Conservation (phyloP, 768 basidiomycete genomes). For the Russula virescens region DNA sequence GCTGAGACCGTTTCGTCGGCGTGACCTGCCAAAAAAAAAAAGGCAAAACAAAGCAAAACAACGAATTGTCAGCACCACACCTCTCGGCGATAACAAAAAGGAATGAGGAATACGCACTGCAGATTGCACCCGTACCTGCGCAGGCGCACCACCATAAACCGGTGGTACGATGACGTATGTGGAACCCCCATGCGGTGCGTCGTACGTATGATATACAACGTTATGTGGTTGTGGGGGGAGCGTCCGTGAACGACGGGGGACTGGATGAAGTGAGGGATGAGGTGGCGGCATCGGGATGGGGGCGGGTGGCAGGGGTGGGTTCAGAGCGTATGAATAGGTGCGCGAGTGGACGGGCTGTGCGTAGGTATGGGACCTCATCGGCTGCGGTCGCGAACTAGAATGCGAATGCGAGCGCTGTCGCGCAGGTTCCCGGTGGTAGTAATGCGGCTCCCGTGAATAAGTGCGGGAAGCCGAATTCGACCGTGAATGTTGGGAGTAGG, state of each 20-base stretch:
- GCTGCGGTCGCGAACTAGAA: conserved; percentile 5
- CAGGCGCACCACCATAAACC: neutral
- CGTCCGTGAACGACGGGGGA: conserved; percentile 17
- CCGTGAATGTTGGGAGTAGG: conserved; percentile 15
- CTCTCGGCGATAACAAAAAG: conserved; percentile 3
- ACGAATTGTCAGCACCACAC: conserved; percentile 3
- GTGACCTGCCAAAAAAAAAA: conserved; percentile 1
- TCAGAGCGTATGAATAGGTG: conserved; percentile 20
- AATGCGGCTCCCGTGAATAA: neutral
- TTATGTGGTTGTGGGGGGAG: conserved; percentile 13
- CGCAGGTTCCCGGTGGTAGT: neutral
- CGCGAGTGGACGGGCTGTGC: conserved; percentile 18
- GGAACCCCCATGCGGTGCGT: conserved; percentile 12
- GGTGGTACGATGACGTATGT: conserved; percentile 20
- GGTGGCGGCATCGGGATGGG: conserved; percentile 16
- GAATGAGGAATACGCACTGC: conserved; percentile 8
- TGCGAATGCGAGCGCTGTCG: conserved; percentile 14
- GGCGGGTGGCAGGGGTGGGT: neutral
- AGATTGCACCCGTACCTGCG: conserved; percentile 13
- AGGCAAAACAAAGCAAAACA: neutral
- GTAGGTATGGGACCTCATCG: neutral
- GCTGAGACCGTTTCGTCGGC: conserved; percentile 12
- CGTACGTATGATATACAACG: conserved; percentile 14
- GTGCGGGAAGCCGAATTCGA: conserved; percentile 9
- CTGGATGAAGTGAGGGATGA: neutral